Percentiles rank a stretch among this genome's conserved stretches.
Conservation (phyloP, 768 basidiomycete species). For the Rhodotorula toruloides region DNA sequence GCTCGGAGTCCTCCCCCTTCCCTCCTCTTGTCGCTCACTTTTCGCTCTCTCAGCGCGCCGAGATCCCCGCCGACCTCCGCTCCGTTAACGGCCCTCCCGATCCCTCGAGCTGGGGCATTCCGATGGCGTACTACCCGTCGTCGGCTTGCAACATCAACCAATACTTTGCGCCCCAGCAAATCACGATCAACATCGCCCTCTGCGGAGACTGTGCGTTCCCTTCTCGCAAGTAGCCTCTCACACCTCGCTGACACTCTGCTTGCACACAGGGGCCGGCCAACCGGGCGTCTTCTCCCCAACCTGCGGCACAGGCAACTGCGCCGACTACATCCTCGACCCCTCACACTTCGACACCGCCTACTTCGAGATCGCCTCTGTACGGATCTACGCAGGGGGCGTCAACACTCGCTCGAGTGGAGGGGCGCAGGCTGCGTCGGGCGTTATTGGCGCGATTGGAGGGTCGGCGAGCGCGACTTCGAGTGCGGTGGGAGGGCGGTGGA, state of each 20-base stretch:
- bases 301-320: slow-evolving; percentile 59
- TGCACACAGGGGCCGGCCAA: slow-evolving; percentile 50
- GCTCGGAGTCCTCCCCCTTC: neutral
- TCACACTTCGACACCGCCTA: slow-evolving; percentile 62
- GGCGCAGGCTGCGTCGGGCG: neutral
- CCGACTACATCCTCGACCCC: slow-evolving; percentile 62
- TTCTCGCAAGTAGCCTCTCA: neutral
- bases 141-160: slow-evolving; percentile 43
- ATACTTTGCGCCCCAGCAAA: slow-evolving; percentile 45
- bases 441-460: slow-evolving; percentile 4
- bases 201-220: slow-evolving; percentile 47
- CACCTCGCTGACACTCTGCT: neutral
- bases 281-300: slow-evolving; percentile 57
- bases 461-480: neutral
- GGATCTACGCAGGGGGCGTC: slow-evolving; percentile 49
- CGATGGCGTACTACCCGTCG: slow-evolving; percentile 60
- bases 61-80: slow-evolving; percentile 41
- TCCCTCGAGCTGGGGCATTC: slow-evolving; percentile 56
- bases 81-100: slow-evolving; percentile 49
- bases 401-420: neutral
- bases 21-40: neutral
- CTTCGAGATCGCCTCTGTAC: slow-evolving; percentile 66
- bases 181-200: slow-evolving; percentile 38
- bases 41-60: slow-evolving; percentile 32
- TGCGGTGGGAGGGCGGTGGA: neutral